These are phyloP conservation scores for Stephania yunnanensis DNA, from an alignment of 164 flowering plant species.

Conservation along the genomic window DNA sequence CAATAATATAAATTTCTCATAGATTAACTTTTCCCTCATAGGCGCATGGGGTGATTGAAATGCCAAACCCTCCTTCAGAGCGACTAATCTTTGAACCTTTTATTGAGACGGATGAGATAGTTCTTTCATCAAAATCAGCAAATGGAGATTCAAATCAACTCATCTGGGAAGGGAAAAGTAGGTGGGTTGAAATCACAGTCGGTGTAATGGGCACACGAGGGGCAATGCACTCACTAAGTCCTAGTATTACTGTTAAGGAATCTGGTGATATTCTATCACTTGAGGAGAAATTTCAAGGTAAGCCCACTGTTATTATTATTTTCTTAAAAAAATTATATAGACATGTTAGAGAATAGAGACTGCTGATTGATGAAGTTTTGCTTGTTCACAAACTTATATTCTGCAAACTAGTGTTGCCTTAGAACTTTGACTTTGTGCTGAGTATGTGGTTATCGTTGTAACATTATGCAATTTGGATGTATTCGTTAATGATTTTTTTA, in stretches of 20 bases:
- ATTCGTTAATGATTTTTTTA: too few species aligned
- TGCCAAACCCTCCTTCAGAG: slow-evolving; percentile 88
- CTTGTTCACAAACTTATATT: neutral
- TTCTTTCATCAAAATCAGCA: slow-evolving; percentile 46
- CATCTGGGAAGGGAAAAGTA: slow-evolving; percentile 65
- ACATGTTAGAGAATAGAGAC: neutral
- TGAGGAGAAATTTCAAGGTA: slow-evolving; percentile 96
- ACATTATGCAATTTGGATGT: too few species aligned
- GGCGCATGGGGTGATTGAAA: slow-evolving; percentile 89
- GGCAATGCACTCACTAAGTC: slow-evolving; percentile 71
- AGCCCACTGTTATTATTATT: neutral
- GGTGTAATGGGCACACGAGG: slow-evolving; percentile 80
- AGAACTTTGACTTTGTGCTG: neutral
- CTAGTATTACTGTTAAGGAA: slow-evolving; percentile 90
- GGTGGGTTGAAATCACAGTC: slow-evolving; percentile 91
- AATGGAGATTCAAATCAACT: slow-evolving; percentile 31
- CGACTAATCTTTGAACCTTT: slow-evolving; percentile 85
- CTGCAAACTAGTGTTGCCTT: neutral
- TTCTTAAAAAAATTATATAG: neutral
- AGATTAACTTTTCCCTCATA: slow-evolving; percentile 10
- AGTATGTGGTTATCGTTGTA: neutral
- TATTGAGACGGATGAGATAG: slow-evolving; percentile 78
- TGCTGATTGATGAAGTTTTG: neutral
- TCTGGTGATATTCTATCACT: slow-evolving; percentile 82
- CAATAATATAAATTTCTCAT: neutral